Conservation (phyloP, 139 green algal genomes). For the Zygnema circumcarinatum region DNA sequence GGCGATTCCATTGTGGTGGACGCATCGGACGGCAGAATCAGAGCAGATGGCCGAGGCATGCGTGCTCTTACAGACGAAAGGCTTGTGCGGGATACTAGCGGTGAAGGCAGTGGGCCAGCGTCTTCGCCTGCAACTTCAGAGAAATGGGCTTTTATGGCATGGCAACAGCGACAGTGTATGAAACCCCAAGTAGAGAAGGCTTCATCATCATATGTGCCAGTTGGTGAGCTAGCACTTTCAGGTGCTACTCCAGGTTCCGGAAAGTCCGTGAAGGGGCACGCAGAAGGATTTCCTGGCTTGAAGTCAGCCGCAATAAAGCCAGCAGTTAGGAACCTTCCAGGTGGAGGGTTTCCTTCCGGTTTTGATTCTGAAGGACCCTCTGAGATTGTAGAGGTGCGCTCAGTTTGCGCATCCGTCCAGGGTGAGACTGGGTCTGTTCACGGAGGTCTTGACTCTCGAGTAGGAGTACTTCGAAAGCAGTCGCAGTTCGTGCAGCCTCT, state of each 20-base stretch:
- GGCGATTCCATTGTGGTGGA: too few species aligned
- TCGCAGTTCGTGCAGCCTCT: background rate
- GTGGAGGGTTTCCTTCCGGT: background rate
- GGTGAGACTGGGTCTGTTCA: background rate
- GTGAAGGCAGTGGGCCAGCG: background rate
- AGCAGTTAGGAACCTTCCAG: too few species aligned
- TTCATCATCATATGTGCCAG: too few species aligned
- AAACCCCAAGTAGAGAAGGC: too few species aligned
- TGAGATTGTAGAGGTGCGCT: background rate
- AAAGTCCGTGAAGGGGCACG: too few species aligned
- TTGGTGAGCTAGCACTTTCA: too few species aligned
- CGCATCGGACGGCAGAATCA: too few species aligned
- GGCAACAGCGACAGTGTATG: background rate
- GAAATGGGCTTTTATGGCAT: background rate
- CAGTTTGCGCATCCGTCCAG: background rate
- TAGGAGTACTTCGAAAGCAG: background rate
- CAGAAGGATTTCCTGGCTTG: too few species aligned
- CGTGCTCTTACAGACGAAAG: too few species aligned
- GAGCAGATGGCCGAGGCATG: too few species aligned
- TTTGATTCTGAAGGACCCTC: background rate
- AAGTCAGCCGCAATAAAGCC: too few species aligned
- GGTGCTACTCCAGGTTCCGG: too few species aligned
- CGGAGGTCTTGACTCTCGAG: background rate
- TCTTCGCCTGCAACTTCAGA: background rate
- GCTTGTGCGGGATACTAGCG: background rate